Base-by-base conservation (phyloP, 129 eudicot genomes). In the Tagetes erecta region DNA sequence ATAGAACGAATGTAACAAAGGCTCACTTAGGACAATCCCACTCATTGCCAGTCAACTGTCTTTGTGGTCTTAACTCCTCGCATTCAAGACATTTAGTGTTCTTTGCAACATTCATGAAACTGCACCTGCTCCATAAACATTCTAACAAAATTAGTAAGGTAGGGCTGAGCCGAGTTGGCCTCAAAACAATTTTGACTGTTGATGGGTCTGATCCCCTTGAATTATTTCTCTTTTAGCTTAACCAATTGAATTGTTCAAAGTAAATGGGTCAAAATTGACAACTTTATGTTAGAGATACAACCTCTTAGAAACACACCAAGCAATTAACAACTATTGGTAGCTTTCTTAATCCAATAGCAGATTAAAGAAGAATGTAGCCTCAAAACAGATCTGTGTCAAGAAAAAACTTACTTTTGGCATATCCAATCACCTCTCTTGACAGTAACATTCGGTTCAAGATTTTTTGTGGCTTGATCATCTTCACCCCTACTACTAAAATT, bases 381-480 rank as follows among this genome's bases (percentile, higher is more conserved):
- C 34, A 2, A 35, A 35, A 45, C 11, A 14, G 10, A 66, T 53
- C 31, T 57, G 1, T n/a, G 9, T 31, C 20, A 55, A 31, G 8
- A 12, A 75, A 35, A 71, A 76, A 78, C 95, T 75, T 87, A 94
- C 99, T 86, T 85, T 68, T 80, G 82, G 86, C 99, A 88, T 73
- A 82, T 76, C 99, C 99, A 94, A 70, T 94, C 97, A 74, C 97
- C 96, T 83, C 86, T 87, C 80, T 94, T 94, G 90, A 88, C 86
- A 76, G 80, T 83, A 81, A 67, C 71, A 68, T 80, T 82, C 44
- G 77, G 82, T 75, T 80, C 87, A 84, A 71, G 68, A 70, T 84
- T 76, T 79, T 49, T 81, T 46, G 84, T 55, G 14, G 85, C 33
- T 68, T 83, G 85, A 10, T 73, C 76, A 50, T 81, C 68, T 27